Conservation (phyloP, 2,329 filamentous ascomycete species). For the Cladosporium sp. region DNA sequence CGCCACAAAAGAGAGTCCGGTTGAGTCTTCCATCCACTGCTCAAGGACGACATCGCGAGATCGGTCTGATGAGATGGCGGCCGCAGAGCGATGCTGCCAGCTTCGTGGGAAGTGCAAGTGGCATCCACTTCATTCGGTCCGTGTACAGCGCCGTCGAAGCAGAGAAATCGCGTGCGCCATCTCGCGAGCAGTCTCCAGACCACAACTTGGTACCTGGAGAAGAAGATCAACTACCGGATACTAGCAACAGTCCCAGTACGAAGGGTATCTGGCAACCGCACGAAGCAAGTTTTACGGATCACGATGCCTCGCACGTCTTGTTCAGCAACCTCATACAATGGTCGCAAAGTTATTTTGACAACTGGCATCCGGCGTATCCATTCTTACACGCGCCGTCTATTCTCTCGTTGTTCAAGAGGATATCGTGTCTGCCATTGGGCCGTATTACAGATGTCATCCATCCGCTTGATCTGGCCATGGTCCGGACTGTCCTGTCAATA, state of each 20-base stretch:
- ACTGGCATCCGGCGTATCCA: slow-evolving; percentile 61
- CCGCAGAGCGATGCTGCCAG: slow-evolving; percentile 52
- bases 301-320: slow-evolving; percentile 27
- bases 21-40: slow-evolving; percentile 18
- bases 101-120: slow-evolving; percentile 60
- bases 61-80: slow-evolving; percentile 56
- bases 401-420: slow-evolving; percentile 49
- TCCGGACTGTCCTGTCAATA: slow-evolving; percentile 56
- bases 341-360: slow-evolving; percentile 58
- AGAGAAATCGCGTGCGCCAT: slow-evolving; percentile 20
- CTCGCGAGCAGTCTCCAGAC: slow-evolving; percentile 20
- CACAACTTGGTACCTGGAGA: slow-evolving; percentile 56
- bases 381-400: slow-evolving; percentile 59
- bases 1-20: slow-evolving; percentile 18
- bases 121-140: slow-evolving; percentile 61
- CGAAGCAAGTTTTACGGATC: slow-evolving; percentile 34
- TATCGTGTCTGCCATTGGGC: slow-evolving; percentile 38
- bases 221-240: slow-evolving; percentile 53
- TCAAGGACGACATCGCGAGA: slow-evolving; percentile 40
- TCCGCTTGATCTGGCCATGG: slow-evolving; percentile 45
- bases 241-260: slow-evolving; percentile 26
- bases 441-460: slow-evolving; percentile 31
- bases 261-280: slow-evolving; percentile 36
- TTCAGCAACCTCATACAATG: slow-evolving; percentile 56
- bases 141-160: slow-evolving; percentile 53